A percentile compares a stretch with the other conserved stretches of the same genome.
Evolutionary conservation across 805 yeast species (phyloP).

Genomic region (Lachancea nothofagi): DNA sequence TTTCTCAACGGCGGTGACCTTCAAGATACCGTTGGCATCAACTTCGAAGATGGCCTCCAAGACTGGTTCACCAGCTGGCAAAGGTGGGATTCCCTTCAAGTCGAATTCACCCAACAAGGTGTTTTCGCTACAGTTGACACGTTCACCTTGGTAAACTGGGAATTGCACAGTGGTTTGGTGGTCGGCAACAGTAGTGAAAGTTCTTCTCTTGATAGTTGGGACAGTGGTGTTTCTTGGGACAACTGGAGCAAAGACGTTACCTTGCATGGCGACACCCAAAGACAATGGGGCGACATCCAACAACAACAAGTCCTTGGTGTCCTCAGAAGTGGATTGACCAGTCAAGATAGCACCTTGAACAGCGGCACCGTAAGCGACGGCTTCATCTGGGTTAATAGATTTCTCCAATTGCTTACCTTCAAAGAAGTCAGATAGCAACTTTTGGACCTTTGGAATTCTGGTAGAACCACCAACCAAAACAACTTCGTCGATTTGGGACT

Average conservation of each 20-base stretch:
- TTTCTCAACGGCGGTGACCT: constrained; percentile 98
- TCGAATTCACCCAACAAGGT: constrained; percentile 97
- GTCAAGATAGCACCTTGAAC: constrained; percentile 98
- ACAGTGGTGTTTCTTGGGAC: constrained; percentile 99
- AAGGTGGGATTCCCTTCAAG: constrained; percentile 95
- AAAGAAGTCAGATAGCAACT: constrained; percentile 87
- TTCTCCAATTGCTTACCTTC: constrained; percentile 96
- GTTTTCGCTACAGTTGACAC: constrained; percentile 97
- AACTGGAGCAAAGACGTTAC: constrained; percentile 98
- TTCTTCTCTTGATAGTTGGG: constrained; percentile 98
- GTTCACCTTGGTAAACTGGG: constrained; percentile 99
- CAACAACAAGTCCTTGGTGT: constrained; percentile 90
- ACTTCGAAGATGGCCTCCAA: constrained; percentile 98
- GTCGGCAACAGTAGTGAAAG: constrained; percentile 97
- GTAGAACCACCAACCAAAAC: constrained; percentile 98
- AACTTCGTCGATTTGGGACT: constrained; percentile 85
- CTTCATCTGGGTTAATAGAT: constrained; percentile 98
- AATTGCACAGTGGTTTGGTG: constrained; percentile 98
- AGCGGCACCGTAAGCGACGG: constrained; percentile 99
- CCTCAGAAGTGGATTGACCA: constrained; percentile 83
- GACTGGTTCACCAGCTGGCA: constrained; percentile 99
- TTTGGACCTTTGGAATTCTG: constrained; percentile 98
- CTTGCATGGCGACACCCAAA: constrained; percentile 99
- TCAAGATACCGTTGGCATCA: constrained; percentile 99
- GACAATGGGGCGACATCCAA: constrained; percentile 98